Base-by-base conservation (phyloP, 1,139 yeast species). In the Barnettozyma hawaiiensis region DNA sequence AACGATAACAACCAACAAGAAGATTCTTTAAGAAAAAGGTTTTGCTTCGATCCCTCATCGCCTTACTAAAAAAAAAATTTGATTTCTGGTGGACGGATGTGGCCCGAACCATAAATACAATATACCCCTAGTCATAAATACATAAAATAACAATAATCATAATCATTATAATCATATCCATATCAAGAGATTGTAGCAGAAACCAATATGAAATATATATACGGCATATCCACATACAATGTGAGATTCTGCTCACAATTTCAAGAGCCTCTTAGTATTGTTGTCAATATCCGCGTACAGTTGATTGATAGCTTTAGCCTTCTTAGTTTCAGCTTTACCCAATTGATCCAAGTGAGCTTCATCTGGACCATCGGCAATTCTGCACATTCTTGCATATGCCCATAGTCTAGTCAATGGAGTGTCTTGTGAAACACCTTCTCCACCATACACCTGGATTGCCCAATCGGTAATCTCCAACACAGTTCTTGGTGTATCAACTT, bases 361-460 rank as follows among this genome's bases (percentile, higher is more conserved):
- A 63, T 81, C 87, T 3, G 89, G 87, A 8, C 87, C 86, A 58
- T 81, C 89, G 15, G 87, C 86, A 47, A 80, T 76, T 48, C 86
- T 67, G 46, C 81, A 69, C 32, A 83, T 78, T 60, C 87, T 69
- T 47, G 75, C 69, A 48, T 64, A 63, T 24, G 80, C 77, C 61
- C 75, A 81, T 65, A 74, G 63, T 47, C 71, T 62, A 1, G 85
- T 79, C 55, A 81, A 66, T 43, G 76, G 80, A 12, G 81, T 73
- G 51, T 81, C 87, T 59, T 79, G 69, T 29, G 66, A 63, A 14
- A 81, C 73, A 43, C 87, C 87, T 58, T 78, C 84, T 21, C 84
- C 86, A 15, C 89, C 87, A 62, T 66, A 76, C 57, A 78, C 73
- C 59, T 81, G 87, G 47, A 81, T 75, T 29, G 83, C 79, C 76